Conservation (phyloP, 1,284 basidiomycete species). For the Amylostereum chailletii region DNA sequence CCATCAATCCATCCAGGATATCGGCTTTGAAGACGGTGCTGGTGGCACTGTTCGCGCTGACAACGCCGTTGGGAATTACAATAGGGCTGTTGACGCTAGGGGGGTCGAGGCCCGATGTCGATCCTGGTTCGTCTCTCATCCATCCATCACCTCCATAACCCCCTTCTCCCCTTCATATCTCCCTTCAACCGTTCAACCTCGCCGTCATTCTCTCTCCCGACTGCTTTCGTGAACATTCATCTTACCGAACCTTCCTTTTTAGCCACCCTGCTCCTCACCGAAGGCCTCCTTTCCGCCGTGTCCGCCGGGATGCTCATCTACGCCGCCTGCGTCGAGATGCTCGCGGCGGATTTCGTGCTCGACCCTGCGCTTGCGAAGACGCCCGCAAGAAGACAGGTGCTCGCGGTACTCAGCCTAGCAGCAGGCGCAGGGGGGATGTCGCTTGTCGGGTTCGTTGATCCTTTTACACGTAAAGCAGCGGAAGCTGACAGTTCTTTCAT, state of each 20-base stretch:
- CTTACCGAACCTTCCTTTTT: constrained; percentile 3
- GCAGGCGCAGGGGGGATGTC: constrained; percentile 51
- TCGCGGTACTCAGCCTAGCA: constrained; percentile 48
- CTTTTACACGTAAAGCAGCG: too few relatives aligned
- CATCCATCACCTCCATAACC: constrained; percentile 5
- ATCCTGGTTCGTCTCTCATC: constrained; percentile 20
- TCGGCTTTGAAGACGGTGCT: constrained; percentile 41
- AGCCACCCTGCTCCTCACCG: constrained; percentile 44
- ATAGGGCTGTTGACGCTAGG: constrained; percentile 44
- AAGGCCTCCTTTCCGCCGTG: constrained; percentile 68
- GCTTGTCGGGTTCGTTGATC: constrained; percentile 26
- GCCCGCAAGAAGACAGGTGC: constrained; percentile 32
- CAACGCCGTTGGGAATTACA: constrained; percentile 59
- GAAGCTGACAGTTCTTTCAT: too few relatives aligned
- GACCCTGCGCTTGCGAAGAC: constrained; percentile 40
- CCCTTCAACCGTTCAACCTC: background rate
- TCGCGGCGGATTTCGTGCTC: constrained; percentile 71
- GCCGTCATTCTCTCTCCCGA: background rate
- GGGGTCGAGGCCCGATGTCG: constrained; percentile 4
- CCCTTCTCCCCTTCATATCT: background rate
- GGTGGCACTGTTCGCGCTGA: constrained; percentile 58
- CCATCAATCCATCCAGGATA: constrained; percentile 12
- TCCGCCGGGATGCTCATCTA: constrained; percentile 75
- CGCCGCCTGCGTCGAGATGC: constrained; percentile 72
- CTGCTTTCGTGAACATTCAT: background rate